Evolutionary conservation across 1,139 yeast species (phyloP).

Genomic region (Yamadazyma conglobata): DNA sequence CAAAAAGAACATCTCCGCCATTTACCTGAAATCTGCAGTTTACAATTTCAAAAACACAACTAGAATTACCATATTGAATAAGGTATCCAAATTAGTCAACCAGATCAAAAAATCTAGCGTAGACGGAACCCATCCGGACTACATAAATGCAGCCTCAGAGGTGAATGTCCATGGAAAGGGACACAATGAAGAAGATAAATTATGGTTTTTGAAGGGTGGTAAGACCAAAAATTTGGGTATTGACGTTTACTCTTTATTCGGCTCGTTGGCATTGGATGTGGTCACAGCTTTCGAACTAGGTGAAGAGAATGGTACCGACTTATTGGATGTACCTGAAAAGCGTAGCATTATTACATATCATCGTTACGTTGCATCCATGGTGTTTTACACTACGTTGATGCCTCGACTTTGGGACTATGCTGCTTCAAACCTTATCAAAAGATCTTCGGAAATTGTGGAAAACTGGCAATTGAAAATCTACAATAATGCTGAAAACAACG

Average conservation of each 20-base stretch:
- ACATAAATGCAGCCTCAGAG: constrained; percentile 28
- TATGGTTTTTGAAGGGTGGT: constrained; percentile 29
- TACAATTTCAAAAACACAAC: constrained; percentile 30
- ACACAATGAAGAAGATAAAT: constrained; percentile 16
- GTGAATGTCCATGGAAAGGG: constrained; percentile 38
- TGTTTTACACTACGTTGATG: constrained; percentile 65
- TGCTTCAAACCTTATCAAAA: constrained; percentile 36
- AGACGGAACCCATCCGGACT: constrained; percentile 31
- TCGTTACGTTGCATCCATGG: constrained; percentile 57
- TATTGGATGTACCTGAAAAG: constrained; percentile 36
- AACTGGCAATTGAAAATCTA: constrained; percentile 52
- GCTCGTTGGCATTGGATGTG: constrained; percentile 71
- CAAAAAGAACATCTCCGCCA: constrained; percentile 44
- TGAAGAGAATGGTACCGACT: constrained; percentile 37
- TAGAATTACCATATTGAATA: constrained; percentile 22
- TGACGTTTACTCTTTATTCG: constrained; percentile 61
- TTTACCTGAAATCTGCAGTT: constrained; percentile 49
- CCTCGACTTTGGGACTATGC: constrained; percentile 54
- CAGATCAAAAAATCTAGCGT: constrained; percentile 31
- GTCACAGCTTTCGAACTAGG: constrained; percentile 65
- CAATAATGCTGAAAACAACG: constrained; percentile 31
- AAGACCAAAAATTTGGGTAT: constrained; percentile 31
- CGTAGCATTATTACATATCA: constrained; percentile 46
- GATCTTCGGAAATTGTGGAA: constrained; percentile 40
- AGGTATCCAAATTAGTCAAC: constrained; percentile 23